Evolutionary conservation across 208 protist genomes (phyloP), one percentile per base, ranked within the genome.

Genomic region (Blechomonas ayalai): DNA sequence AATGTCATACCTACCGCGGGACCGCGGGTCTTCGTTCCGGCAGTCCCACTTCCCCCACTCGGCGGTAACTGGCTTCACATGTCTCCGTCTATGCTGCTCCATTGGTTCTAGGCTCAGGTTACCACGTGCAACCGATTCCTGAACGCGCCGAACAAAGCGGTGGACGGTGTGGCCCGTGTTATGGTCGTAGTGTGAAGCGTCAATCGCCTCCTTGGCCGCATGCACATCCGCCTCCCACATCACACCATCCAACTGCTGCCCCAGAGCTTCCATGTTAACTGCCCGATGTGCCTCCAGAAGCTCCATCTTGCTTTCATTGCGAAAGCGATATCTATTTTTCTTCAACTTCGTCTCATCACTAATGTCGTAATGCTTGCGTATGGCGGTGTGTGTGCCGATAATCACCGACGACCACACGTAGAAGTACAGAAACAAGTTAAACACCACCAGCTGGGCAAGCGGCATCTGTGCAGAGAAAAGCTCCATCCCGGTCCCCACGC

Each of bases 211-310:
- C 67, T 90, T 86, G 0, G 81, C 76, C 20, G 73, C 70, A 9
- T 73, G 72, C 4, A 90, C 65, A 52, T 90, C 73, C 20, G 71
- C 60, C 47, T 83, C 76, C 81, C 75, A 83, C 56, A 83, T 73
- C 34, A 73, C 59, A 13, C 76, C 76, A 43, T 90, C 81, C 20
- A 90, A 46, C 52, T 84, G 63, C 42, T 78, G 55, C 0, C 67
- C 73, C 0, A 90, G 63, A 3, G 72, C 72, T 35, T 71, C 63
- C 23, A 90, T 90, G 56, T 74, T 81, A 10, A 65, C 61, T 0
- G 75, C 80, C 5, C 74, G 72, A 39, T 82, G 75, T 1, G 72
- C 75, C 37, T 85, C 80, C 12, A 84, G 64, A 13, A 76, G 49
- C 28, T 77, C 66, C 46, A 55, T 57, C 58, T 78, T 83, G 4